Base-by-base conservation (phyloP, 2,329 filamentous ascomycete species). In the Sporothrix phasma region DNA sequence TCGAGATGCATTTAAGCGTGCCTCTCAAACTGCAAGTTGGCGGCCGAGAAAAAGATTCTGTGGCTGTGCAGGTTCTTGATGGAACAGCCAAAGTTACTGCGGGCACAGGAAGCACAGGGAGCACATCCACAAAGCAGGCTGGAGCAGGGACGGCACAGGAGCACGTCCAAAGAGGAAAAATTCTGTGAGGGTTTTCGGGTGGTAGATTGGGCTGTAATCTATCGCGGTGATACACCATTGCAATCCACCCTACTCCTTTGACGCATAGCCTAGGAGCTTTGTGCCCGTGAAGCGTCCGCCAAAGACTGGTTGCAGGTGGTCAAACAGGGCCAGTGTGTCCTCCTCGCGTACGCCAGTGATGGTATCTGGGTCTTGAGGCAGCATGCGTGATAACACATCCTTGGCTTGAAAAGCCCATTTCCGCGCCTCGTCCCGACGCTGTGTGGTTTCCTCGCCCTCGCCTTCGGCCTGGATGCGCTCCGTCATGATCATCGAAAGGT, bases 251-350 rank as follows among this genome's bases (percentile, higher is more conserved):
- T 49, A 34, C 43, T 15, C 39, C 19, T 49, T 58, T 2, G 63
- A 65, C 15, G 67, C 62, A 41, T 68, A 68, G 0, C 17, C 39
- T 15, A 68, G 56, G 39, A 68, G 51, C 58, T 66, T 67, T 2
- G 64, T 66, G 24, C 67, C 53, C 10, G 67, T 68, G n/a, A 66
- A 68, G 2, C 67, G 64, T 3, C 67, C 67, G 6, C 66, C 67
- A 63, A 68, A 68, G 13, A 67, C 67, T 0, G 67, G 66, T 46
- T 68, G 67, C 41, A 67, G n/a, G n/a, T 68, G 66, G 59, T 68
- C 67, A 26, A 68, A 68, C 46, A 67, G 43, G 1, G 67, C 66
- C 51, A 68, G 58, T 8, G 64, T 68, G 47, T 68, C 66, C 22
- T 63, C 64, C 37, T 68, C 67, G 0, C 43, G 43, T 24, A 67